Percentiles rank a stretch among this genome's conserved stretches.
Conservation (phyloP, 257 asterid species). For the Przewalskia tangutica region DNA sequence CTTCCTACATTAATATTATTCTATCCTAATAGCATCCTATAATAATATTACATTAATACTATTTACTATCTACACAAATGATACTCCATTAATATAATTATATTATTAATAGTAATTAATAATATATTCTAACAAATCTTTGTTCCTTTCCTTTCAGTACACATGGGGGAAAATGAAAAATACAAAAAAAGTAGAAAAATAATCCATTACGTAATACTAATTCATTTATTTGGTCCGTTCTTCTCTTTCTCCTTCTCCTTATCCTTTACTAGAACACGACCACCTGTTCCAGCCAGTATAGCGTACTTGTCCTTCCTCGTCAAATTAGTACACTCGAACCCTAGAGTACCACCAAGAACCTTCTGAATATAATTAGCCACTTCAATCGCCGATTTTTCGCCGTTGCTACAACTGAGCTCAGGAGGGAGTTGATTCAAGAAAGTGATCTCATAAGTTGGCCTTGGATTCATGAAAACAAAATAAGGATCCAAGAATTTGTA, state of each 20-base stretch:
- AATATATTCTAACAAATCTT: no score
- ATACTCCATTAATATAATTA: no score
- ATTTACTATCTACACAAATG: no score
- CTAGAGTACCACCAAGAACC: slow-evolving; percentile 68
- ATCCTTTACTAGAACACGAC: slow-evolving; percentile 21
- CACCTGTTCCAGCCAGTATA: slow-evolving; percentile 81
- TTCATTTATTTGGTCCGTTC: slow-evolving; percentile 14
- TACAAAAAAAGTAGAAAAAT: not conserved
- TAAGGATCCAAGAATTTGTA: slow-evolving; percentile 61
- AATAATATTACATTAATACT: no score
- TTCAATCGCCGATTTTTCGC: slow-evolving; percentile 70
- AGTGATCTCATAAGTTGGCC: slow-evolving; percentile 76
- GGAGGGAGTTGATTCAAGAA: slow-evolving; percentile 57
- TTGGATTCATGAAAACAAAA: slow-evolving; percentile 83
- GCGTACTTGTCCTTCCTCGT: slow-evolving; percentile 76
- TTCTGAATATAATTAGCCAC: slow-evolving; percentile 76
- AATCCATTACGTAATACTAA: not conserved
- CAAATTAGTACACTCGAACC: slow-evolving; percentile 78
- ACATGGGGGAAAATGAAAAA: not conserved
- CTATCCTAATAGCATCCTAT: no score
- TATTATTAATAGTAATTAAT: no score
- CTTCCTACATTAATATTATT: no score
- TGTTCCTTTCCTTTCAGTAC: not conserved
- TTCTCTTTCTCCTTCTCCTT: not conserved
- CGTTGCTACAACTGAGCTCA: slow-evolving; percentile 49